Base-by-base conservation (phyloP, 352 stramenopile species). In the Blastocystis sp. region DNA sequence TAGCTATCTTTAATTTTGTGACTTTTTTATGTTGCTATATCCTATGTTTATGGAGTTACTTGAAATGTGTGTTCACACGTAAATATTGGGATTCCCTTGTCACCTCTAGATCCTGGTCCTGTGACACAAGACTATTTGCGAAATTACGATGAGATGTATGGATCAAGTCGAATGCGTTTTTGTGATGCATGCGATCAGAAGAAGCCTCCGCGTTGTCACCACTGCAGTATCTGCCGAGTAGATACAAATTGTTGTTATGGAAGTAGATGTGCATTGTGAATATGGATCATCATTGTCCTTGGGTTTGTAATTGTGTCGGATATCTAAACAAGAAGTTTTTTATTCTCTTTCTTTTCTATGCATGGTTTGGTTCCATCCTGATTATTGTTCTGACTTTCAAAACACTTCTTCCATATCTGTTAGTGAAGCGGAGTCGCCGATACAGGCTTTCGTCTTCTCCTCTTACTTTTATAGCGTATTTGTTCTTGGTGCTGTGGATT, bases 201-300 rank as follows among this genome's bases (percentile, higher is more conserved):
- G 51, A 83, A 83, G 21, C 71, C 71, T 35, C 71, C 71, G 21
- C 71, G 71, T 11, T 83, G 71, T 67, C 71, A 83, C 29, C 71
- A 83, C 27, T 83, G 71, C 51, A 65, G 71, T 51, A 65, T 83
- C n/a, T 83, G 71, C 51, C 42, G 42, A 63, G 71, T 83, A 32
- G 24, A 11, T 12, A n/a, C 0, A 29, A 3, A 21, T 14, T 0
- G 21, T 37, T 29, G 12, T 39, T n/a, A 39, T 16, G 27, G 11
- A 42, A 29, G 2, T 46, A 83, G 71, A 83, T 83, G 81, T 83
- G 71, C 27, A 63, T 83, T 49, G 71, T 83, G 43, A 83, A 83
- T 56, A 91, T 92, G 67, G 92, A 94, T 89, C 92, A 94, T 86
- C 91, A 94, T 63, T 94, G 92, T 81, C 89, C 91, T 0, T 94